Evolutionary conservation across 202 grass and related monocot genomes (phyloP).

Genomic region (Elaeis oleifera): DNA sequence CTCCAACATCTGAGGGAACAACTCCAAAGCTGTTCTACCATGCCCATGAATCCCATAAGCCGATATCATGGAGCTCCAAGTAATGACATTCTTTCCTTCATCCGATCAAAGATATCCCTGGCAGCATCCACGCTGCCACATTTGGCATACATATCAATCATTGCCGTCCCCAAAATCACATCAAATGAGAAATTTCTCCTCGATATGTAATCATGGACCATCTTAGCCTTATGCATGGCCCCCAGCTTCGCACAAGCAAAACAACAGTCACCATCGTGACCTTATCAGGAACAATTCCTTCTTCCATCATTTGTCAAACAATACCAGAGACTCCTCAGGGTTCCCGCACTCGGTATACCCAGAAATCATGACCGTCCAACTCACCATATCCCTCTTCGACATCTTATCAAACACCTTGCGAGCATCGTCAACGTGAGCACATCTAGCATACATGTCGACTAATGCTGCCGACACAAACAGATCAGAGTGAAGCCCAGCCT

Average conservation of each 20-base stretch:
- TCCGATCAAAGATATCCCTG: constrained; percentile 19
- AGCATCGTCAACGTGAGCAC: constrained; percentile 22
- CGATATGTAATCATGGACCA: constrained; percentile 17
- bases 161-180: constrained; percentile 22
- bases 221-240: constrained; percentile 18
- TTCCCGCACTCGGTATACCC: constrained; percentile 22
- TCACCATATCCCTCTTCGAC: constrained; percentile 32
- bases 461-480: constrained; percentile 22
- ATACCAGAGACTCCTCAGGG: constrained; percentile 10
- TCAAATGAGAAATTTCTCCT: constrained; percentile 6
- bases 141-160: constrained; percentile 32
- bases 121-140: constrained; percentile 25
- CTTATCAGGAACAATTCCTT: constrained; percentile 21
- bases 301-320: constrained; percentile 26
- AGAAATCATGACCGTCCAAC: constrained; percentile 33
- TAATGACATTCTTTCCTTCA: constrained; percentile 25
- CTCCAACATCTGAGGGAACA: constrained; percentile 17
- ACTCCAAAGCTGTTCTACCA: constrained; percentile 12
- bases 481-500: constrained; percentile 24
- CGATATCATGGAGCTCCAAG: constrained; percentile 25
- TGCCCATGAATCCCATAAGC: constrained; percentile 28
- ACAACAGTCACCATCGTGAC: constrained; percentile 17
- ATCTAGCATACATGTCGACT: constrained; percentile 26
- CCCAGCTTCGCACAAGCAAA: constrained; percentile 23
- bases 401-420: constrained; percentile 36